Base-by-base conservation (phyloP, 148 eudicot genomes). In the Camellia granthamiana region DNA sequence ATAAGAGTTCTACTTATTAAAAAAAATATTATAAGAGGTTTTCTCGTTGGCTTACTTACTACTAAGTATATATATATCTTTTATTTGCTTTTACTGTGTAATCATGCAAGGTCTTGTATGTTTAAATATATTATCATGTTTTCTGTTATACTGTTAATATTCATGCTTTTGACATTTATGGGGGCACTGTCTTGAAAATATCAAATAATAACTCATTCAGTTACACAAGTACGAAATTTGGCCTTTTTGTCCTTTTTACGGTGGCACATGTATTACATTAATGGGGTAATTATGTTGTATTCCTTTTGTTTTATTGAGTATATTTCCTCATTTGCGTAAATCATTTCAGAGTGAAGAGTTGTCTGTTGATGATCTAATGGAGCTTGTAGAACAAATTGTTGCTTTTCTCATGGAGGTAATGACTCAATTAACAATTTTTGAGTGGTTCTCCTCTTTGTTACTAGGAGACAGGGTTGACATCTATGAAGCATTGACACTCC, bases 391-490 rank as follows among this genome's bases (percentile, higher is more conserved):
- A 76, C 93, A 96, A 84, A 92, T 96, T 83, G 92, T 92, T 84
- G 91, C 86, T 58, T 92, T 96, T 78, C 97, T 93, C 80, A 93
- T 96, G 98, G 89, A 93, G 99, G 99, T 96, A 84, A 84, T 80
- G 58, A 30, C 71, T 82, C 14, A 30, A 14, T 52, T n/a, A 38
- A 52, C 23, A 55, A 68, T 71, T 18, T 58, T 73, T 73, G 18
- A 46, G 43, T 13, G 42, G 52, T 64, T 51, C 52, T 42, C 42
- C 18, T 47, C 58, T 77, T 49, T 62, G 3, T 21, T 41, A 63
- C 18, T 19, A 2, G 21, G 60, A 73, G n/a, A 47, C 69, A 13
- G 21, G 46, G 64, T 72, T 71, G 56, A 23, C n/a, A 69, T 56
- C 16, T 56, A 30, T 30, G 38, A 30, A 30, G 38, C 38, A 30